These are phyloP conservation scores for Trichoderma orchidacearum DNA, from an alignment of 495 filamentous ascomycete species.

Conservation along the genomic window DNA sequence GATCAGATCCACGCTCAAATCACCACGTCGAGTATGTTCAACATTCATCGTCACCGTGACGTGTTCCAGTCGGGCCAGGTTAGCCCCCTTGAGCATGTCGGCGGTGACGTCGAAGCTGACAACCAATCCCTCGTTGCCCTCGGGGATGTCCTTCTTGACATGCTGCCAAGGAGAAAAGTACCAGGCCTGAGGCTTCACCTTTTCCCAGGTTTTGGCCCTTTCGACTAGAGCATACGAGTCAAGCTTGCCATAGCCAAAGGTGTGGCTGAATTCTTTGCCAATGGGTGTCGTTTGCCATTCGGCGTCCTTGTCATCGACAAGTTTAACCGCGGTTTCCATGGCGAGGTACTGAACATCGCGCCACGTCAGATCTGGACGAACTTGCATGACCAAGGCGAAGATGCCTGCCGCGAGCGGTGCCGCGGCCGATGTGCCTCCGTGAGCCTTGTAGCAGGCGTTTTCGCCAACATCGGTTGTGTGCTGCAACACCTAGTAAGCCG, in stretches of 20 bases:
- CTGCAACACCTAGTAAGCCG: slow-evolving; percentile 13
- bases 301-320: slow-evolving; percentile 59
- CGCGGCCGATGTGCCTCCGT: slow-evolving; percentile 95
- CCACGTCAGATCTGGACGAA: slow-evolving; percentile 82
- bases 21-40: slow-evolving; percentile 70
- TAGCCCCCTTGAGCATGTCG: slow-evolving; percentile 64
- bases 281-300: slow-evolving; percentile 65
- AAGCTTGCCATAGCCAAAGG: slow-evolving; percentile 89
- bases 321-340: slow-evolving; percentile 68
- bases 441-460: slow-evolving; percentile 59
- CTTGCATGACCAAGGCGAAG: slow-evolving; percentile 79
- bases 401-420: slow-evolving; percentile 85
- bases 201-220: slow-evolving; percentile 68
- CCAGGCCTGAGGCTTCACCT: slow-evolving; percentile 97
- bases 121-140: slow-evolving; percentile 69
- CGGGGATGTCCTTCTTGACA: slow-evolving; percentile 72
- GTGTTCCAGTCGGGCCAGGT: slow-evolving; percentile 78
- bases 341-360: slow-evolving; percentile 88
- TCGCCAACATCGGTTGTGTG: slow-evolving; percentile 91
- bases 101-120: slow-evolving; percentile 65
- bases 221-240: slow-evolving; percentile 80
- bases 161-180: slow-evolving; percentile 85
- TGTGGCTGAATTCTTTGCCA: slow-evolving; percentile 82
- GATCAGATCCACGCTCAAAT: slow-evolving; percentile 83
- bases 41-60: slow-evolving; percentile 97